Evolutionary conservation across 768 basidiomycete genomes (phyloP).

Genomic region (Collybiopsis confluens): DNA sequence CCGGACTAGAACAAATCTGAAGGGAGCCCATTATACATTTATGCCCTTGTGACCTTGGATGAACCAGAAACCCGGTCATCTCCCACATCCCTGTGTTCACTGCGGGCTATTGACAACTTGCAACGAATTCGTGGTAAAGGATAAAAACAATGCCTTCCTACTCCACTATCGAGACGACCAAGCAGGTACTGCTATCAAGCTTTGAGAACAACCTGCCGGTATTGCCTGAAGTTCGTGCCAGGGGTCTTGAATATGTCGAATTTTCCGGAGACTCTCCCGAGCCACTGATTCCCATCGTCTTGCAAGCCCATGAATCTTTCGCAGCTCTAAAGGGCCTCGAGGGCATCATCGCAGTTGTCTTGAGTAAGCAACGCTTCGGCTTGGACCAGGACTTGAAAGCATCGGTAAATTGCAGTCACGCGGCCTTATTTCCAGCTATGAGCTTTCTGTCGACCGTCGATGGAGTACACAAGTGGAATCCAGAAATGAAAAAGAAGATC

Average conservation of each 20-base stretch:
- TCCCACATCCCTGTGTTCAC: no score
- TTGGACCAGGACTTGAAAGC: neutral
- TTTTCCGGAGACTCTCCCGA: neutral
- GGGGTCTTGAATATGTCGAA: neutral
- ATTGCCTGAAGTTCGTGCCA: neutral
- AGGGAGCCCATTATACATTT: no score
- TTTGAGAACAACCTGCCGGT: neutral
- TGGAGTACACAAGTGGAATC: constrained; percentile 1
- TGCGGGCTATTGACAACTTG: no score
- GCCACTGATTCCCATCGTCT: constrained; percentile 2
- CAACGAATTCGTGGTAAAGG: no score
- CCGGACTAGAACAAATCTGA: no score
- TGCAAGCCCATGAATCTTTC: constrained; percentile 7
- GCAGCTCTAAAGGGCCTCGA: constrained; percentile 4
- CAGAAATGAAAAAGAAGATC: constrained; percentile 4
- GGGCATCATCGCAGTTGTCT: neutral
- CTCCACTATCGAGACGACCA: neutral
- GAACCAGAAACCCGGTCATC: no score
- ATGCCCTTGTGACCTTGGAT: no score
- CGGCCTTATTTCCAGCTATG: constrained; percentile 4
- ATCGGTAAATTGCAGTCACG: neutral
- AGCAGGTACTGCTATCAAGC: neutral
- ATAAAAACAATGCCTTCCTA: neutral
- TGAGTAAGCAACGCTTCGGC: constrained; percentile 3
- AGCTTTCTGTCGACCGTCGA: constrained; percentile 6